Percentiles rank a stretch among this genome's conserved stretches.
Evolutionary conservation across 495 filamentous ascomycete genomes (phyloP).

Genomic region (Aspergillus coremiiformis): DNA sequence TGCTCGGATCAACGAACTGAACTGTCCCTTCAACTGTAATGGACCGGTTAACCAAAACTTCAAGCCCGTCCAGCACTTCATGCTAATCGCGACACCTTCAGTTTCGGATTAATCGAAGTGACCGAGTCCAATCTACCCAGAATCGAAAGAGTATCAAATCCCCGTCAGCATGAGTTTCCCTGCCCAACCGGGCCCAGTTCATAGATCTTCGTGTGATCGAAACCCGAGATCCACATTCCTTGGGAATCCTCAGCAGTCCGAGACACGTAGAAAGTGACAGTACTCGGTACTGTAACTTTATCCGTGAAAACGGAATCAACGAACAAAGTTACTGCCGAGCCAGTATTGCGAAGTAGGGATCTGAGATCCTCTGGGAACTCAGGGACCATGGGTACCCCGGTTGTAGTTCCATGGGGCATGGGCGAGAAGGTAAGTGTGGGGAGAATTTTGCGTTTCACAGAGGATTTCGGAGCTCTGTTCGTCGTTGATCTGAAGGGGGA

Average conservation of each 20-base stretch:
- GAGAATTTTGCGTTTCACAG: constrained; percentile 50
- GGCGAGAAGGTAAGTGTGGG: constrained; percentile 54
- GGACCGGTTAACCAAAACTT: constrained; percentile 33
- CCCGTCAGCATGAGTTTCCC: constrained; percentile 39
- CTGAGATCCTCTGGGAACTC: constrained; percentile 61
- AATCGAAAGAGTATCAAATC: constrained; percentile 35
- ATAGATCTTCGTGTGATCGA: constrained; percentile 36
- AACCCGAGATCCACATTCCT: constrained; percentile 48
- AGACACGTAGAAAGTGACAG: constrained; percentile 58
- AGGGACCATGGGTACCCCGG: constrained; percentile 50
- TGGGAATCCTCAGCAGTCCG: constrained; percentile 19
- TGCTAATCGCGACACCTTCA: constrained; percentile 30
- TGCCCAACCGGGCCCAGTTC: constrained; percentile 36
- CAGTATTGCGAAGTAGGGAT: constrained; percentile 58
- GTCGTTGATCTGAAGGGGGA: constrained; percentile 63
- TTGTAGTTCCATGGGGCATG: constrained; percentile 42
- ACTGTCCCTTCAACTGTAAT: constrained; percentile 18
- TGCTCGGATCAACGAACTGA: constrained; percentile 30
- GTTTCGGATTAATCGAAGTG: constrained; percentile 26
- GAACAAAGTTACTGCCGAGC: constrained; percentile 51
- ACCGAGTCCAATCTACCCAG: constrained; percentile 34
- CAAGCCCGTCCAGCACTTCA: constrained; percentile 30
- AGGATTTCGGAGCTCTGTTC: constrained; percentile 52
- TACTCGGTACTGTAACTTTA: too few relatives aligned
- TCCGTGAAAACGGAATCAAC: constrained; percentile 57